Base-by-base conservation (phyloP, 768 basidiomycete genomes). In the Rhizopogon vesiculosus region DNA sequence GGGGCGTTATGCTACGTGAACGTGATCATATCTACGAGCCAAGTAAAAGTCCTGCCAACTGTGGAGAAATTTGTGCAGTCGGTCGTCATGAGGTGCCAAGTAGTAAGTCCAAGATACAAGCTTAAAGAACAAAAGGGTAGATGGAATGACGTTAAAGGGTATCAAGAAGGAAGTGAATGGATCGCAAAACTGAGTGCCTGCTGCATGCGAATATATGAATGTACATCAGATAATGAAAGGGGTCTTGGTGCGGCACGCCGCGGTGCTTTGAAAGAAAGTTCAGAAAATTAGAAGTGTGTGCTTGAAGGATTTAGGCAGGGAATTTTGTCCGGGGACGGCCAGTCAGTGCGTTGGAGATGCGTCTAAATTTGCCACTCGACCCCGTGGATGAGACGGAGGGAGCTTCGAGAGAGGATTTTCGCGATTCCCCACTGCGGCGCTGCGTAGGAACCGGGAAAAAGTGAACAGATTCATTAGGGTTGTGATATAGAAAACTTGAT, bases 371-470 rank as follows among this genome's bases (percentile, higher is more conserved):
- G 5, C 62, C 56, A 16, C 55, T 43, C 0, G 70, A 68, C 29
- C 61, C 68, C 3, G 54, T 58, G 35, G 69, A 66, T 15, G 57
- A n/a, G 52, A 72, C 42, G 2, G 70, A 72, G 0, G 70, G 65
- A 1, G 69, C 61, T 13, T 71, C 68, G 45, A 68, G 43, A 2
- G 70, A 71, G 12, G 50, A 16, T 46, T 72, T 59, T 22, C 53
- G 39, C 9, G 57, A 62, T 6, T 69, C 69, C 19, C 66, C 68
- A 31, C 68, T 65, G 35, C 58, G 68, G 38, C 69, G 64, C 22
- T 72, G 70, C 9, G 67, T 66, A 35, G 69, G 66, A 3, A 70
- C 68, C 22, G 69, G 69, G 53, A 70, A 70, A 50, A 70, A 70
- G 43, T 70, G 70, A 42, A 70, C 70, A 12, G 69, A 72, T 7